These are phyloP conservation scores for Crithidia bombi DNA, from an alignment of 208 protist species.

Conservation along the genomic window DNA sequence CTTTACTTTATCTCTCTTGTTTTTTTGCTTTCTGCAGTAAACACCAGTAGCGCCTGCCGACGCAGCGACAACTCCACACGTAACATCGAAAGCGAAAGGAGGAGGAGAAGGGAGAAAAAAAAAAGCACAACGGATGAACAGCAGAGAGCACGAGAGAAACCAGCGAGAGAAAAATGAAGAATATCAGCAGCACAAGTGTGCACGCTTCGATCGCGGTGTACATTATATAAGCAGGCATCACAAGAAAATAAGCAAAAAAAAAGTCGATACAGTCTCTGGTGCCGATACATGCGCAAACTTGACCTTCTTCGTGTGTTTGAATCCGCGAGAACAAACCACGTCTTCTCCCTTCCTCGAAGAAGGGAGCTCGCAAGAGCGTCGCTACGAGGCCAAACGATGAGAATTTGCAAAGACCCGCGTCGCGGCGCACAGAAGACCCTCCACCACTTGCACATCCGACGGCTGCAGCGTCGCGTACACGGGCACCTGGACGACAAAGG, in stretches of 20 bases:
- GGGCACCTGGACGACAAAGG: slow-evolving; percentile 26
- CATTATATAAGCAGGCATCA: too few relatives aligned
- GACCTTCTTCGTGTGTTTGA: too few relatives aligned
- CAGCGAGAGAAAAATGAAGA: slow-evolving; percentile 31
- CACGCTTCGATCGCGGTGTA: too few relatives aligned
- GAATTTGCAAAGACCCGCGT: slow-evolving; percentile 40
- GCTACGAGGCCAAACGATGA: neutral
- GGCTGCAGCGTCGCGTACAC: slow-evolving; percentile 22
- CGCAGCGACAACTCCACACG: too few relatives aligned
- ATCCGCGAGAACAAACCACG: too few relatives aligned
- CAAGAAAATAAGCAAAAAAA: neutral
- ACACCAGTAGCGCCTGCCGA: too few relatives aligned
- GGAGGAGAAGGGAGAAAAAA: slow-evolving; percentile 10
- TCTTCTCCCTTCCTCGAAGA: too few relatives aligned
- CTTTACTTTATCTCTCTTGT: neutral
- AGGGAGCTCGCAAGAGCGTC: neutral
- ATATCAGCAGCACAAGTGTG: neutral
- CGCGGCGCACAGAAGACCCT: slow-evolving; percentile 22
- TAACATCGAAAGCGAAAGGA: slow-evolving; percentile 25
- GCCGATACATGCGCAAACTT: too few relatives aligned
- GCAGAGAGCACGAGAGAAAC: too few relatives aligned
- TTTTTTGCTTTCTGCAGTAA: neutral
- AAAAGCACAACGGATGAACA: slow-evolving; percentile 10
- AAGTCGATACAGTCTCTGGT: neutral
- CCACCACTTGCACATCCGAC: slow-evolving; percentile 18